Base-by-base conservation (phyloP, 2,329 filamentous ascomycete genomes). In the Botrytis cinerea region DNA sequence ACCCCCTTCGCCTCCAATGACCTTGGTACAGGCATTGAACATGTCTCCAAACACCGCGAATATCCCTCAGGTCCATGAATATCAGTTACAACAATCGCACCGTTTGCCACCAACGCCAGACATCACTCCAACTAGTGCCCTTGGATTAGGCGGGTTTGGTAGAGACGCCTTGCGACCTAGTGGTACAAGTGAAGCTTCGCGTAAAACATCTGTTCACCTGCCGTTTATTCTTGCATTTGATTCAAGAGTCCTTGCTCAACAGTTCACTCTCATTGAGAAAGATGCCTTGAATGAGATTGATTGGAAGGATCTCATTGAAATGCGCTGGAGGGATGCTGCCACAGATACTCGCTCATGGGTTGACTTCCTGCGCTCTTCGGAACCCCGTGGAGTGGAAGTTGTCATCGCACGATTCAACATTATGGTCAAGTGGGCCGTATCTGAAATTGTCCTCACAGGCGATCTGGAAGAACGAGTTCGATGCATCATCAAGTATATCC, bases 341-440 rank as follows among this genome's bases (percentile, higher is more conserved):
- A 89, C 87, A 68, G 85, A 91, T 74, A 88, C 90, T 51, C 88
- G 90, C 71, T 93, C 94, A 35, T 96, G 93, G 93, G 93, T 95
- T 18, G 91, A 93, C 61, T 95, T 94, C 80, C 85, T 95, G 59
- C 89, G 91, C 70, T 90, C 90, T 68, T 87, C 90, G 61, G 90
- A 93, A 77, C 90, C 91, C 2, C 88, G 88, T 71, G 93, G 93
- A 22, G 91, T 96, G 54, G 93, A 95, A 80, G 91, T 96, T 35
- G 92, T 95, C 66, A 93, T 95, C 81, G 92, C 93, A 14, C 91
- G 93, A 67, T 96, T 96, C 85, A 96, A 96, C 81, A 89, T 96
- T 76, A 92, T 95, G 84, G 93, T 95, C 75, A 95, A 95, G 81
- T 96, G 93, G 93, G 91, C 90, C 43, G 88, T 94, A 43, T 95